These are phyloP conservation scores for Auricularia sp. DNA, from an alignment of 768 basidiomycete species.

Conservation along the genomic window DNA sequence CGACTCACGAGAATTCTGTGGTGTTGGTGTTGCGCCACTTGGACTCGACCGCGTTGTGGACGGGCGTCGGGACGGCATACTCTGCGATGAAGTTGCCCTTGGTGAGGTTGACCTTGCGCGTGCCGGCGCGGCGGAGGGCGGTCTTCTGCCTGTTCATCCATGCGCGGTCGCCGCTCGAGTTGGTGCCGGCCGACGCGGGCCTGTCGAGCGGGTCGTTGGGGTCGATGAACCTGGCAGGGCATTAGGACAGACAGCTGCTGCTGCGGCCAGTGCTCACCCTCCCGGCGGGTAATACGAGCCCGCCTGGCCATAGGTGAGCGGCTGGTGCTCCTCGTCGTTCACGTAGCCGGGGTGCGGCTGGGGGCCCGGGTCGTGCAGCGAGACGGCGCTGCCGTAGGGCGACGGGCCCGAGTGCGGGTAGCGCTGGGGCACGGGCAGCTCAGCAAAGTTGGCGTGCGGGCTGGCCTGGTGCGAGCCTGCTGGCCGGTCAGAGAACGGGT, in stretches of 20 bases:
- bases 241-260: constrained; percentile 1
- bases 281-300: constrained; percentile 61
- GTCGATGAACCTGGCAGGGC: background rate
- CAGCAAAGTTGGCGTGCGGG: constrained; percentile 25
- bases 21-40: constrained; percentile 64
- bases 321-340: constrained; percentile 67
- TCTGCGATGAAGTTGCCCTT: constrained; percentile 89
- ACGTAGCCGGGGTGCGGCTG: constrained; percentile 46
- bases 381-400: constrained; percentile 32
- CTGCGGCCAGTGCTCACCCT: constrained; percentile 34
- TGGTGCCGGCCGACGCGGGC: constrained; percentile 31
- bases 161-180: constrained; percentile 27
- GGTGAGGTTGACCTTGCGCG: constrained; percentile 89
- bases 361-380: constrained; percentile 37
- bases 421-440: constrained; percentile 27
- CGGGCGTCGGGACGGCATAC: constrained; percentile 77
- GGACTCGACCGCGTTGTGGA: constrained; percentile 70
- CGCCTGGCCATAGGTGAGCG: constrained; percentile 52
- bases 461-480: constrained; percentile 51
- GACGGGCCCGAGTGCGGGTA: constrained; percentile 31
- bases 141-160: constrained; percentile 58
- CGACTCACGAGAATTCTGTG: constrained; percentile 80
- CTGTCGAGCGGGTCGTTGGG: constrained; percentile 53
- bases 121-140: constrained; percentile 84
- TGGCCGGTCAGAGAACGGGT: constrained; percentile 67